These are phyloP conservation scores for Aspergillus quadricinctus DNA, from an alignment of 2,329 filamentous ascomycete species.

Conservation along the genomic window DNA sequence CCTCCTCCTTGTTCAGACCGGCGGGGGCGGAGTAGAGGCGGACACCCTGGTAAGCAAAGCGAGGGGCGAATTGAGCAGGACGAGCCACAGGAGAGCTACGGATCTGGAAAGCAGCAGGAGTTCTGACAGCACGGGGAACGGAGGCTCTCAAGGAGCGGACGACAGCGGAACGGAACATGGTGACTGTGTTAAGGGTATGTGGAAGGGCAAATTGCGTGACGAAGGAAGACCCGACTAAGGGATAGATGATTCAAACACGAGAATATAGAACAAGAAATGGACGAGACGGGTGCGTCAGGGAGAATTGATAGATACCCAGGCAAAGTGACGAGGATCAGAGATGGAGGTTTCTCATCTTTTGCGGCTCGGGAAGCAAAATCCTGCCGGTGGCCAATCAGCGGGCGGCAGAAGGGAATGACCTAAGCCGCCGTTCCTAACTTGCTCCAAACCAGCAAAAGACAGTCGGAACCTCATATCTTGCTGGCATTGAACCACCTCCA, in stretches of 20 bases:
- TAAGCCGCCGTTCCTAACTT: conserved; percentile 22
- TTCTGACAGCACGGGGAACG: conserved; percentile 48
- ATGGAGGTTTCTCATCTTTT: conserved; percentile 11
- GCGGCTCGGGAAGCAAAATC: conserved; percentile 33
- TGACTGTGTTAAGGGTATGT: conserved; percentile 30
- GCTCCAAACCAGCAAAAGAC: conserved; percentile 27
- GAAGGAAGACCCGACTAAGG: conserved; percentile 3
- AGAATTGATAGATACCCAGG: conserved; percentile 13
- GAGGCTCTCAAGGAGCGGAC: conserved; percentile 67
- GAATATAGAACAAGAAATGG: conserved; percentile 15
- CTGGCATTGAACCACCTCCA: conserved; percentile 4
- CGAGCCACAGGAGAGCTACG: conserved; percentile 59
- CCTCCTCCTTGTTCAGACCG: conserved; percentile 74
- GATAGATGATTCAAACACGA: conserved; percentile 8
- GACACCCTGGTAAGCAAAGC: conserved; percentile 63
- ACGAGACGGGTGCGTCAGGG: conserved; percentile 14
- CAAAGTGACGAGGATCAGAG: conserved; percentile 12
- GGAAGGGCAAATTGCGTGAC: not conserved
- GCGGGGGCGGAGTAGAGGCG: conserved; percentile 83
- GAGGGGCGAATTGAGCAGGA: conserved; percentile 57
- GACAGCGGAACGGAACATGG: conserved; percentile 86
- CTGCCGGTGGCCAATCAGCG: conserved; percentile 36
- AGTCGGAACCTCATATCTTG: conserved; percentile 16
- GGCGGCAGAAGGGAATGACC: conserved; percentile 37
- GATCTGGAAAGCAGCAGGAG: conserved; percentile 57